A percentile compares a stretch with the other conserved stretches of the same genome.
These are phyloP conservation scores for Colletotrichum destructivum DNA, from an alignment of 2,329 filamentous ascomycete species.

Conservation along the genomic window DNA sequence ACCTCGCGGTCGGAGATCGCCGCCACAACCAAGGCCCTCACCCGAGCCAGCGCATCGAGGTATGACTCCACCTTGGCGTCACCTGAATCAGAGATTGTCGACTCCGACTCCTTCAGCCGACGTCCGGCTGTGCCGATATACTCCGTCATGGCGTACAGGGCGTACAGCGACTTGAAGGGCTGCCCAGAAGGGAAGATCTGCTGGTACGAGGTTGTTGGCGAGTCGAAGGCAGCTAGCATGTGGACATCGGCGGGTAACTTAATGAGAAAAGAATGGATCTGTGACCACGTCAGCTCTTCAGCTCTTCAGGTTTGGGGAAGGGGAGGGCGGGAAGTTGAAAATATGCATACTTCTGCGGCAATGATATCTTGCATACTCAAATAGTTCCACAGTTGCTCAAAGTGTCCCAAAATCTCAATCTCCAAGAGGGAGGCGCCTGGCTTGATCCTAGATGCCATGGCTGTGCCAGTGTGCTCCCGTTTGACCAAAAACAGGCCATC, in stretches of 20 bases:
- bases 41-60: conserved; percentile 57
- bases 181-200: conserved; percentile 79
- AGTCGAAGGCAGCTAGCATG: conserved; percentile 72
- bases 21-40: conserved; percentile 71
- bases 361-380: conserved; percentile 80
- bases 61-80: conserved; percentile 47
- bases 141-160: conserved; percentile 75
- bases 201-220: conserved; percentile 64
- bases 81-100: conserved; percentile 26
- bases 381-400: conserved; percentile 86
- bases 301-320: not conserved
- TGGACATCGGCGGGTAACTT: conserved; percentile 78
- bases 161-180: conserved; percentile 82
- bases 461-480: conserved; percentile 64
- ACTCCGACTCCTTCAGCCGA: conserved; percentile 46
- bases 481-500: conserved; percentile 78
- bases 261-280: conserved; percentile 80
- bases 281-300: conserved; percentile 42
- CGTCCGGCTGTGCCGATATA: conserved; percentile 66
- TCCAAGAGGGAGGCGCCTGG: conserved; percentile 77
- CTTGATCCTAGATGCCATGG: conserved; percentile 60
- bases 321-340: not conserved
- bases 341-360: conserved; percentile 72
- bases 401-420: conserved; percentile 84
- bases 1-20: conserved; percentile 40